Conservation (phyloP, 2,329 filamentous ascomycete genomes). For the Ascochyta clinopodiicola region DNA sequence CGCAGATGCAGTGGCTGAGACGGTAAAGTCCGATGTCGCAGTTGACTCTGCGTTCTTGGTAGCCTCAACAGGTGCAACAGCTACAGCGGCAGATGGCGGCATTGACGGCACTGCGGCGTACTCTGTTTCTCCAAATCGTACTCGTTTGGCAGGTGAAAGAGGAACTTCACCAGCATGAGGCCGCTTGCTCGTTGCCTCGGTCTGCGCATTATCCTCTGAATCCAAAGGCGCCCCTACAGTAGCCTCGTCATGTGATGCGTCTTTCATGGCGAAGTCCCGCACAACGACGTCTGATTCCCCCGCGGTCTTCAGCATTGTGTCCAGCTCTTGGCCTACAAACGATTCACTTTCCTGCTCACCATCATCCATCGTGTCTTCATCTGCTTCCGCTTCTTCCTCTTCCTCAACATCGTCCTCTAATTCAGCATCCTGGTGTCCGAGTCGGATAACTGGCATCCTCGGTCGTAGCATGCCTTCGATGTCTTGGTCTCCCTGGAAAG, state of each 20-base stretch:
- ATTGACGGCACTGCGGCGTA: constrained; percentile 7
- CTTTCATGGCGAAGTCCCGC: constrained; percentile 26
- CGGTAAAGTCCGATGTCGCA: constrained; percentile 25
- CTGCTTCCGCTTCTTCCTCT: constrained; percentile 30
- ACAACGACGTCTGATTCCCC: constrained; percentile 14
- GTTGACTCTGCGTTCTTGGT: constrained; percentile 5
- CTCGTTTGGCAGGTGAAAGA: constrained; percentile 40
- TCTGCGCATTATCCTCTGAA: neutral
- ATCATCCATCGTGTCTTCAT: constrained; percentile 23
- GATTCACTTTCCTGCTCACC: constrained; percentile 62
- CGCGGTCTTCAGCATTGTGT: constrained; percentile 30
- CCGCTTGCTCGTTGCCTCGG: constrained; percentile 29
- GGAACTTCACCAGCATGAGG: constrained; percentile 28
- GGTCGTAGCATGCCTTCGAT: constrained; percentile 74
- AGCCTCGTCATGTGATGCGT: constrained; percentile 5
- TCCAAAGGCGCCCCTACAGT: neutral
- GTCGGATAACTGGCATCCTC: constrained; percentile 53
- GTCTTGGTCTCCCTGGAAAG: constrained; percentile 66
- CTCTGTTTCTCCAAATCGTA: constrained; percentile 25
- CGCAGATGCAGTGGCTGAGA: constrained; percentile 23
- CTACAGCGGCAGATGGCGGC: constrained; percentile 3
- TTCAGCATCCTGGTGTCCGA: constrained; percentile 29
- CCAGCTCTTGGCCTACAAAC: constrained; percentile 44
- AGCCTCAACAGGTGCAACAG: neutral
- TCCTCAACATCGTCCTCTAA: constrained; percentile 33